Percentiles rank a stretch among this genome's conserved stretches.
Conservation (phyloP, 2,329 filamentous ascomycete genomes). For the Verticillium nonalfalfae region DNA sequence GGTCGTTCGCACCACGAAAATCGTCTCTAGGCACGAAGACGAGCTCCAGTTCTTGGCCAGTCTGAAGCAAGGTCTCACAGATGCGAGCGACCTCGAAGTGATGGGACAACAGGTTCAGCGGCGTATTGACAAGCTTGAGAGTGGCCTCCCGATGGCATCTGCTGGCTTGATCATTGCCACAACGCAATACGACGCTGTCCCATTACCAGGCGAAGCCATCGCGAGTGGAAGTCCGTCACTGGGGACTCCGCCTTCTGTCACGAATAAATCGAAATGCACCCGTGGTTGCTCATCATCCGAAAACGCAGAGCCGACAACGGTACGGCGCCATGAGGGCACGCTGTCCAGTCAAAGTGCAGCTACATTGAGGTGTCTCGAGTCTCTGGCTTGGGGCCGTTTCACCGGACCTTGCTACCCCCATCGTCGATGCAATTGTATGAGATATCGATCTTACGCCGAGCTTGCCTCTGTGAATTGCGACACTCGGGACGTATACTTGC, state of each 20-base stretch:
- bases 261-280: background rate
- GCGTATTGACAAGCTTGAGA: background rate
- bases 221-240: background rate
- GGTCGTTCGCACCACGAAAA: constrained; percentile 5
- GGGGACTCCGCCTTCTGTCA: background rate
- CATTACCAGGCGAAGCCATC: background rate
- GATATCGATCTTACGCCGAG: constrained; percentile 14
- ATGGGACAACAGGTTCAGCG: background rate
- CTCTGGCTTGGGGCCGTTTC: constrained; percentile 29
- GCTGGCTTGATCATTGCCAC: background rate
- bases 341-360: background rate
- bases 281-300: background rate
- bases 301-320: background rate
- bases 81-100: background rate
- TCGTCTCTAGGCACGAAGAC: background rate
- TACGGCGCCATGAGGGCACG: background rate
- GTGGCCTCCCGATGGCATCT: background rate
- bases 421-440: constrained; percentile 20
- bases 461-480: constrained; percentile 16
- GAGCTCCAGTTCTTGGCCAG: constrained; percentile 5
- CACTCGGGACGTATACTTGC: constrained; percentile 6
- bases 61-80: background rate
- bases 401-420: constrained; percentile 25
- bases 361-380: constrained; percentile 23
- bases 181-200: background rate